A percentile compares a stretch with the other conserved stretches of the same genome.
Evolutionary conservation across 108 stramenopile species (phyloP).

Genomic region (Stephanodiscus triporus): DNA sequence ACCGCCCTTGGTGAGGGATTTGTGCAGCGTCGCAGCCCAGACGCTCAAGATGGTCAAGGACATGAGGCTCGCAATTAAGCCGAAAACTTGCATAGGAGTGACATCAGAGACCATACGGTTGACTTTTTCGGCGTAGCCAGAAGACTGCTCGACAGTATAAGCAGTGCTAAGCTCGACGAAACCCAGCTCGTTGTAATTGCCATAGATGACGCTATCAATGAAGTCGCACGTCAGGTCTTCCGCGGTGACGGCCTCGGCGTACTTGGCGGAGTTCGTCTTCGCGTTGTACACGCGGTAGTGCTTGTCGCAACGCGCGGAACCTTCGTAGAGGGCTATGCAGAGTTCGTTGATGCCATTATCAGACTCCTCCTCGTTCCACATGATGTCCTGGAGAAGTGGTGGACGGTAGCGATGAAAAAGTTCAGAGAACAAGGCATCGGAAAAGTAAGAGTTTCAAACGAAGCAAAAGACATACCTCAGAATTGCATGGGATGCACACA

Average conservation of each 20-base stretch:
- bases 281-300: slow-evolving; percentile 46
- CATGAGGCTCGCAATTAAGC: slow-evolving; percentile 15
- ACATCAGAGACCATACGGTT: slow-evolving; percentile 33
- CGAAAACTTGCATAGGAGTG: slow-evolving; percentile 37
- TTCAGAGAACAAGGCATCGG: no score
- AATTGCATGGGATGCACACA: slow-evolving; percentile 69
- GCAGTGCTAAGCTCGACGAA: slow-evolving; percentile 51
- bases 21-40: slow-evolving; percentile 27
- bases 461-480: slow-evolving; percentile 40
- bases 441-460: background rate
- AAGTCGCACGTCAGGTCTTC: slow-evolving; percentile 67
- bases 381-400: background rate
- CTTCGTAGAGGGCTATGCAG: slow-evolving; percentile 66
- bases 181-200: slow-evolving; percentile 79
- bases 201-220: slow-evolving; percentile 67
- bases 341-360: slow-evolving; percentile 51
- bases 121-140: slow-evolving; percentile 9
- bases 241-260: slow-evolving; percentile 21
- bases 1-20: slow-evolving; percentile 19
- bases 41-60: slow-evolving; percentile 22
- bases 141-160: slow-evolving; percentile 12
- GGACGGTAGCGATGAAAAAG: no score
- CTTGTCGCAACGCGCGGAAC: slow-evolving; percentile 73
- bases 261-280: slow-evolving; percentile 36
- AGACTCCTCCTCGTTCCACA: slow-evolving; percentile 41